Conservation (phyloP, 140 eudicot species). For the Oenanthe javanica region DNA sequence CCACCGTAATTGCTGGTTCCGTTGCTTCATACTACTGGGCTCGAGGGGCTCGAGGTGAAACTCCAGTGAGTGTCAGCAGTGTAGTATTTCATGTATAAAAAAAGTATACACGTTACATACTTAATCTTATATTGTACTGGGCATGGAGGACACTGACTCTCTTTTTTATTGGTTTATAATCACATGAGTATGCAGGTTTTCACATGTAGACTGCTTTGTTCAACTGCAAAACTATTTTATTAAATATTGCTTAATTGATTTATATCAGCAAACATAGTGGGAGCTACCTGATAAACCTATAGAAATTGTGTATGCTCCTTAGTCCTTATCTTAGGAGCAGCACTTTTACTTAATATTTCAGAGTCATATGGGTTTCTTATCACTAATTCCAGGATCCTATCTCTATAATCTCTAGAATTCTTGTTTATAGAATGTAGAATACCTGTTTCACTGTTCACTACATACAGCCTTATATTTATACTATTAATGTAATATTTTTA, state of each 20-base stretch:
- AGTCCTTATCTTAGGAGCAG: neutral
- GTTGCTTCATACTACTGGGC: slow-evolving; percentile 99
- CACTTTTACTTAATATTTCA: neutral
- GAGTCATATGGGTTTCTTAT: neutral
- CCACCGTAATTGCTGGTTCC: slow-evolving; percentile 90
- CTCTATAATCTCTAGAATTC: neutral
- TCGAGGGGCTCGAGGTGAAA: slow-evolving; percentile 72
- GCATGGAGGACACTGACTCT: neutral
- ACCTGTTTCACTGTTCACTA: neutral
- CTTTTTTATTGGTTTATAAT: neutral
- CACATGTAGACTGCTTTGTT: neutral
- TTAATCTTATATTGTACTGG: neutral
- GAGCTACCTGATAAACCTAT: neutral
- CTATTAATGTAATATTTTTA: neutral
- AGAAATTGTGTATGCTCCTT: neutral
- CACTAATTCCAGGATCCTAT: neutral
- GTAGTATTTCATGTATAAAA: neutral
- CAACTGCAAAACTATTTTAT: neutral
- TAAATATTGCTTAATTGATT: neutral
- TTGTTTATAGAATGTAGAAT: neutral
- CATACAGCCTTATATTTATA: neutral
- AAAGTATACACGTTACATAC: neutral
- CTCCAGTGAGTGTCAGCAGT: slow-evolving; percentile 45
- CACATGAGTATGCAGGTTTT: neutral
- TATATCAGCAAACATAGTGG: neutral